These are phyloP conservation scores for Stachybotrys chartarum DNA, from an alignment of 2,329 filamentous ascomycete species.

Conservation along the genomic window DNA sequence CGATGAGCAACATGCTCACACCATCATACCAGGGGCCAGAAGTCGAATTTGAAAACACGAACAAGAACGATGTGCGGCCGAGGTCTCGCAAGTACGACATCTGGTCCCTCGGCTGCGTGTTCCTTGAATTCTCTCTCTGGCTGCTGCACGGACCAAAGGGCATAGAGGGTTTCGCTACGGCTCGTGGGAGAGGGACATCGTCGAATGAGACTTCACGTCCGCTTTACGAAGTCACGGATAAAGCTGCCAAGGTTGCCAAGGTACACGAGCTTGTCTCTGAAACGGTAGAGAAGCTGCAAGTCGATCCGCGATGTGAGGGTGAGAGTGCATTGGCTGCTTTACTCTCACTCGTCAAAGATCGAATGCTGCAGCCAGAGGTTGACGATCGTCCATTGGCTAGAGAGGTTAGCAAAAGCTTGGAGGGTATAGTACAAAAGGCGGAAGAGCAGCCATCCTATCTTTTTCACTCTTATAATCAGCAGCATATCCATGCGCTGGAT, in stretches of 20 bases:
- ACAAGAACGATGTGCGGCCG: not conserved
- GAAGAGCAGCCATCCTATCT: not conserved
- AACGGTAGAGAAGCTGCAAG: not conserved
- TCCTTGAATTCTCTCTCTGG: not conserved
- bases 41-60: not conserved
- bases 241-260: not conserved
- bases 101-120: not conserved
- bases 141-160: not conserved
- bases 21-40: not conserved
- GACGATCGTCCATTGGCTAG: not conserved
- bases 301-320: not conserved
- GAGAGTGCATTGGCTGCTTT: not conserved
- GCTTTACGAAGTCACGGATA: not conserved
- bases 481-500: not conserved
- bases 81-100: not conserved
- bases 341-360: not conserved
- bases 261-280: not conserved
- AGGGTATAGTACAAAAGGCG: not conserved
- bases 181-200: not conserved
- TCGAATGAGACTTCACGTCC: not conserved
- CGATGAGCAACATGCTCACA: not conserved
- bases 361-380: not conserved
- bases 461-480: not conserved
- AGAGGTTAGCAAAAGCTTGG: not conserved
- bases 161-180: not conserved